phyloP scores from a whole-genome alignment of 2,329 filamentous ascomycete species.

The Hypoxylon sp. region DNA sequence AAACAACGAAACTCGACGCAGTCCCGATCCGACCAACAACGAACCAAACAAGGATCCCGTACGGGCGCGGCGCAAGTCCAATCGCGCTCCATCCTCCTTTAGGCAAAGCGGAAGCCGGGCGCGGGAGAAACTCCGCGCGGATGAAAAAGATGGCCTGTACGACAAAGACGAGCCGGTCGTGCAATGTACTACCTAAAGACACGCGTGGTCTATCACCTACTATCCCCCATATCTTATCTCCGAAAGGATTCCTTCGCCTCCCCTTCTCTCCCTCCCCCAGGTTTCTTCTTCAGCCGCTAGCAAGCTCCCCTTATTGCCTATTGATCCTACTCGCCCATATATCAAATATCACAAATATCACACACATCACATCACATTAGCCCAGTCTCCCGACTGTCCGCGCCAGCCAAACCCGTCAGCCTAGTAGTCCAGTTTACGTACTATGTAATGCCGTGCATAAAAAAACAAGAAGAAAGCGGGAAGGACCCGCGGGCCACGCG shows the following conservation, averaged over 20 bases:
- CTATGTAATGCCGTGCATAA: conserved; percentile 29
- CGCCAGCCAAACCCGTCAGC: conserved; percentile 1
- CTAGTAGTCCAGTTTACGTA: not conserved
- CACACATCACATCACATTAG: conserved; percentile 18
- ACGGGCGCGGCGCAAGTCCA: conserved; percentile 1
- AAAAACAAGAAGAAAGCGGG: conserved; percentile 18
- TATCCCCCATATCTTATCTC: conserved; percentile 8
- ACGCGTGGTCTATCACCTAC: not conserved
- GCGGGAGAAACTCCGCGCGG: conserved; percentile 13
- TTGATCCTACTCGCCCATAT: conserved; percentile 7
- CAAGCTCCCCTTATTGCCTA: conserved; percentile 7
- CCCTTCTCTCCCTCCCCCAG: not conserved
- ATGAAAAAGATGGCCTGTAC: not conserved
- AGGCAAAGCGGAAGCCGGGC: conserved; percentile 4
- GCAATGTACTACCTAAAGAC: not conserved
- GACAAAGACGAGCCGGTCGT: not conserved
- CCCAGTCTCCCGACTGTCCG: not conserved
- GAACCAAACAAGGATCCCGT: not conserved
- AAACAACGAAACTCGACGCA: not conserved
- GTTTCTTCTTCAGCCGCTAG: conserved; percentile 7
- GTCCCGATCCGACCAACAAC: conserved; percentile 2
- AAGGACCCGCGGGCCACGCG: conserved; percentile 34
- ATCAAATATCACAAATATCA: not conserved
- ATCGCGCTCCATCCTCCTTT: conserved; percentile 1
- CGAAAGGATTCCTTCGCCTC: conserved; percentile 17